Evolutionary conservation across 1,284 basidiomycete species (phyloP).

Genomic region (Sporisorium iseilematis-ciliati): DNA sequence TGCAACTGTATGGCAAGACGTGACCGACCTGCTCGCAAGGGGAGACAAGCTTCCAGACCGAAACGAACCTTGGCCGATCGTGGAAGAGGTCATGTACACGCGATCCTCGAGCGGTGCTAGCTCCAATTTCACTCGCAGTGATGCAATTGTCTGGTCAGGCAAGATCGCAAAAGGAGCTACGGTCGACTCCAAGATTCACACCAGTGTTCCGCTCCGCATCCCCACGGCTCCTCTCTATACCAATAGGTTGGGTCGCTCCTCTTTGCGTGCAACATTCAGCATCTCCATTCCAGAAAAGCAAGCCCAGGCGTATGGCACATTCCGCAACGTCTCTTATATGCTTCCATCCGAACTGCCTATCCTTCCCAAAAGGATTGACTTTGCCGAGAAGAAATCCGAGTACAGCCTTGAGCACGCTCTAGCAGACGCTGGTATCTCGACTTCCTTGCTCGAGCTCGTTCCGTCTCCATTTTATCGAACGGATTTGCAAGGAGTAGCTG

Average conservation of each 20-base stretch:
- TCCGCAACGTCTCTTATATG: constrained; percentile 15
- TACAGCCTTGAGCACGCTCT: constrained; percentile 17
- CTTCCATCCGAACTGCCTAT: background rate
- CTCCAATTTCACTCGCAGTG: constrained; percentile 5
- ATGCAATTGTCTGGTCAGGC: constrained; percentile 9
- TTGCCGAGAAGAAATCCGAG: background rate
- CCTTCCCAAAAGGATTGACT: constrained; percentile 11
- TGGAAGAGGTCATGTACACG: background rate
- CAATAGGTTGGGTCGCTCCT: constrained; percentile 6
- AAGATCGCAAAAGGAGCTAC: background rate
- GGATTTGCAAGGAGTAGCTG: background rate
- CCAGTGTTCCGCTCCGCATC: constrained; percentile 8
- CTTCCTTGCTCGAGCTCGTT: constrained; percentile 20
- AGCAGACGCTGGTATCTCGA: constrained; percentile 5
- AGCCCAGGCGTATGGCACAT: background rate
- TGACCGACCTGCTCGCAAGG: constrained; percentile 20
- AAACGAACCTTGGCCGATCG: constrained; percentile 8
- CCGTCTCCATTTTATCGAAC: constrained; percentile 17
- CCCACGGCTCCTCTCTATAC: constrained; percentile 21
- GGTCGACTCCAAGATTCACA: constrained; percentile 12
- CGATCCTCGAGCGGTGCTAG: background rate
- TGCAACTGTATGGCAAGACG: constrained; percentile 22
- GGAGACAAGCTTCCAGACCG: constrained; percentile 11
- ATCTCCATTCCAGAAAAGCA: constrained; percentile 15
- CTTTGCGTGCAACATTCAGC: constrained; percentile 28